Conservation (phyloP, 495 filamentous ascomycete species). For the Neurospora sp. region DNA sequence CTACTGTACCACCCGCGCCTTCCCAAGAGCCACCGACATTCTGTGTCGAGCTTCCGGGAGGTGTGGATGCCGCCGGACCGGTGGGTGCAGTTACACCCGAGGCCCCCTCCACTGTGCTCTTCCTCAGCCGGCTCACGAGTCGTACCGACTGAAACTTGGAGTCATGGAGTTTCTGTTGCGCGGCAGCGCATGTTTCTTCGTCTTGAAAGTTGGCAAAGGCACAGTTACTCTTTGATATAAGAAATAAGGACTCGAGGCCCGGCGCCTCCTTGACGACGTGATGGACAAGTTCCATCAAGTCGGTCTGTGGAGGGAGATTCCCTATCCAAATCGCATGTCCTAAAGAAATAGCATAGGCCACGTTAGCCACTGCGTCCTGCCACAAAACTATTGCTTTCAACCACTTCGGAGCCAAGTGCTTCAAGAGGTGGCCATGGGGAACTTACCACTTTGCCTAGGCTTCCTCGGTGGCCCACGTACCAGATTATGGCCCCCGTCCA, state of each 20-base stretch:
- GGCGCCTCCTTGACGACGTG: slow-evolving; percentile 79
- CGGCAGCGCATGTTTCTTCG: slow-evolving; percentile 63
- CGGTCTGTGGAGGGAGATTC: slow-evolving; percentile 76
- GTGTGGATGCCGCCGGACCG: slow-evolving; percentile 35
- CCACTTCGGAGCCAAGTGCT: not conserved
- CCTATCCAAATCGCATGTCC: slow-evolving; percentile 96
- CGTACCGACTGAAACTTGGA: slow-evolving; percentile 79
- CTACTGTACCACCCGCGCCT: not conserved
- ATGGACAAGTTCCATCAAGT: slow-evolving; percentile 72
- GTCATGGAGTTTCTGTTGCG: slow-evolving; percentile 80
- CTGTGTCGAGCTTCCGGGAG: slow-evolving; percentile 6
- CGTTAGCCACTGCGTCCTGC: not conserved
- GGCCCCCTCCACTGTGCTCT: slow-evolving; percentile 44
- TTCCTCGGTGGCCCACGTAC: slow-evolving; percentile 86
- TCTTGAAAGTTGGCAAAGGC: slow-evolving; percentile 95
- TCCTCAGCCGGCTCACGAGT: slow-evolving; percentile 83
- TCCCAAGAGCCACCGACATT: slow-evolving; percentile 8
- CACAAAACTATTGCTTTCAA: not conserved
- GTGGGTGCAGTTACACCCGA: slow-evolving; percentile 40
- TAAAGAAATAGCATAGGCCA: slow-evolving; percentile 13
- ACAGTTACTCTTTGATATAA: slow-evolving; percentile 97
- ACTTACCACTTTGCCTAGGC: slow-evolving; percentile 61
- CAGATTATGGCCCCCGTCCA: slow-evolving; percentile 31
- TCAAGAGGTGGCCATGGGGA: not conserved
- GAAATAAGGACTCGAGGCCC: slow-evolving; percentile 80